Evolutionary conservation across 2,329 filamentous ascomycete species (phyloP), one percentile per base, ranked within the genome.

Genomic region (Torrubiella hemipterigena): DNA sequence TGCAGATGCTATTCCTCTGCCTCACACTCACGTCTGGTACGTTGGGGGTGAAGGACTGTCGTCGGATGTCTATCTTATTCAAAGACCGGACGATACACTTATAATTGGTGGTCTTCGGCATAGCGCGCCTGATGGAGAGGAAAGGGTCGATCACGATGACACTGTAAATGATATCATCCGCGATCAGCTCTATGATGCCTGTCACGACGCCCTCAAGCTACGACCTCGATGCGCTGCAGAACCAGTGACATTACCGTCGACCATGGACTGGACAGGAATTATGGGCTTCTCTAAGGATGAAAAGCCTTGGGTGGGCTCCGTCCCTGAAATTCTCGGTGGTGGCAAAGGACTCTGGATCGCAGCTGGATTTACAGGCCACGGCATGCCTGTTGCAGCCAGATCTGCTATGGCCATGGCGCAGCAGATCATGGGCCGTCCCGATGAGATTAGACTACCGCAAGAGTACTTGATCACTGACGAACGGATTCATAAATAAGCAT

Each of bases 231-330:
- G 37, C 4, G 33, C 42, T n/a, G 47, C 51, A 7, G 58, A 61
- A 21, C 52, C 55, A 22, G 48, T 63, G 19, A 55, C 62, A 27
- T 51, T 82, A 14, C 46, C 55, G 15, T 63, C 69, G 8, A 54
- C 67, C 18, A 72, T 68, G 47, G 73, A 81, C 47, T 89, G 82
- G 82, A 82, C 78, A 2, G 82, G 82, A 0, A 80, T 86, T 42
- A 87, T 86, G 81, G 81, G 77, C 0, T 86, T 74, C 51, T 75
- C 71, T 18, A 59, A 73, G 6, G 82, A 87, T 48, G 59, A 66
- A 0, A 52, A 67, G 30, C 80, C 82, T 0, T 86, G 77, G 75
- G 76, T 87, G 3, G 82, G 81, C 0, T 53, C 57, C 8, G 69
- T 86, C n/a, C 74, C 76, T 1, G 54, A 54, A 21, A 44, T 49